These are phyloP conservation scores for Dactylis glomerata DNA, from an alignment of 176 grass and related monocot genomes.

Conservation along the genomic window DNA sequence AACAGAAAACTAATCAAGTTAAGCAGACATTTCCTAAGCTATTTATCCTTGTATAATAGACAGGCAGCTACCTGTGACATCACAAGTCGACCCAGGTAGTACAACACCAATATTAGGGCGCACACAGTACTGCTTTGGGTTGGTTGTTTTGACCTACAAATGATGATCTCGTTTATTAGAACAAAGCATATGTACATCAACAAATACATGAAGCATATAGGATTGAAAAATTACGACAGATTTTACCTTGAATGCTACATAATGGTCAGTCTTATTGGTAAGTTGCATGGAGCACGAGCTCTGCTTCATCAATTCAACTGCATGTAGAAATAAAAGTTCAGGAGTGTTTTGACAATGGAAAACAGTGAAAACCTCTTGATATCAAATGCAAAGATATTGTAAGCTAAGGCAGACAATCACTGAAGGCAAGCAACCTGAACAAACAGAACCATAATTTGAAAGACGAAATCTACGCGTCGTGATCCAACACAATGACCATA, in stretches of 20 bases:
- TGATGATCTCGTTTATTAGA: slow-evolving; percentile 2
- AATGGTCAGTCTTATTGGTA: slow-evolving; percentile 92
- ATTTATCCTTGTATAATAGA: slow-evolving; percentile 6
- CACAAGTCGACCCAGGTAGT: slow-evolving; percentile 66
- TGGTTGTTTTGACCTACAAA: slow-evolving; percentile 93
- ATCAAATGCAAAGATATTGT: neutral
- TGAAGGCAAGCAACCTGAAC: neutral
- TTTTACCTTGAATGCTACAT: slow-evolving; percentile 95
- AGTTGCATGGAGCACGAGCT: slow-evolving; percentile 92
- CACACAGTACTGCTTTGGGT: slow-evolving; percentile 96
- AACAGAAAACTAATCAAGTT: neutral
- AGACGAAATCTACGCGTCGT: neutral
- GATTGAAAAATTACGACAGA: neutral
- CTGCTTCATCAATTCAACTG: slow-evolving; percentile 95
- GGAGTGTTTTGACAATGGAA: neutral
- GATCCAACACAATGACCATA: neutral
- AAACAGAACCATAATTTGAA: neutral
- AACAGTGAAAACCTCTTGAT: neutral
- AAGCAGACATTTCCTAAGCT: neutral
- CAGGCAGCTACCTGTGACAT: slow-evolving; percentile 73
- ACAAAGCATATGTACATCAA: neutral
- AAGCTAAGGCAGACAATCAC: neutral
- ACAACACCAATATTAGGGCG: slow-evolving; percentile 89
- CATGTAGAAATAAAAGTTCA: slow-evolving; percentile 17
- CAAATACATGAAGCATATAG: neutral